These are phyloP conservation scores for Aspergillus kassunensis DNA, from an alignment of 495 filamentous ascomycete species.

Conservation along the genomic window DNA sequence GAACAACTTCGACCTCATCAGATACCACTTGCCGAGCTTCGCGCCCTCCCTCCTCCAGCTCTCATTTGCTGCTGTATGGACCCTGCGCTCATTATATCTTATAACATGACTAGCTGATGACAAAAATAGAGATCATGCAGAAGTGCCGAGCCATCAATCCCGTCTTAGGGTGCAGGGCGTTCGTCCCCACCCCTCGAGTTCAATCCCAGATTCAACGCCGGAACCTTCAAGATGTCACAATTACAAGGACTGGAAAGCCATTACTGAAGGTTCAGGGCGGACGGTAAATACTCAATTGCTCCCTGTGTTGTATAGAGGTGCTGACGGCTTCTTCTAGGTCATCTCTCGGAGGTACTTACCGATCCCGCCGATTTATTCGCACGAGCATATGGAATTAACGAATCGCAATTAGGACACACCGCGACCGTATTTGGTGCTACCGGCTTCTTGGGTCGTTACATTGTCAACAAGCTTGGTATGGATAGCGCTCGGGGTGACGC, in stretches of 20 bases:
- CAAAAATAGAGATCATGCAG: constrained; percentile 46
- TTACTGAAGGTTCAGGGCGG: constrained; percentile 78
- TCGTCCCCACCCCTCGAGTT: constrained; percentile 38
- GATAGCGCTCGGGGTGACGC: constrained; percentile 6
- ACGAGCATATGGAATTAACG: constrained; percentile 22
- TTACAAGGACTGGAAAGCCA: constrained; percentile 83
- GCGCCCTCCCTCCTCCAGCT: constrained; percentile 34
- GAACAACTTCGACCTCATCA: constrained; percentile 29
- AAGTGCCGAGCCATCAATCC: constrained; percentile 47
- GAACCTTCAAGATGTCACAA: constrained; percentile 71
- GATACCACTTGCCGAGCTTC: constrained; percentile 30
- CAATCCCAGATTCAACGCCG: constrained; percentile 48
- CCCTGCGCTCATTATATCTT: constrained; percentile 18
- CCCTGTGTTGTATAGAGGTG: constrained; percentile 4
- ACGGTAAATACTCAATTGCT: constrained; percentile 55
- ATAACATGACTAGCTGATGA: constrained; percentile 27
- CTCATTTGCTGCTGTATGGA: constrained; percentile 13
- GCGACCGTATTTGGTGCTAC: constrained; percentile 98
- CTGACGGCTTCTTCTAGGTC: constrained; percentile 54
- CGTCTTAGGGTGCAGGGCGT: constrained; percentile 41
- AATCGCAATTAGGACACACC: constrained; percentile 67
- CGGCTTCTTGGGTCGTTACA: constrained; percentile 93
- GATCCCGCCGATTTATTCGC: constrained; percentile 16
- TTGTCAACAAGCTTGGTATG: constrained; percentile 92
- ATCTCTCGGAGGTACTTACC: constrained; percentile 70